Evolutionary conservation across 257 asterid species (phyloP).

Genomic region (Primulina eburnea): DNA sequence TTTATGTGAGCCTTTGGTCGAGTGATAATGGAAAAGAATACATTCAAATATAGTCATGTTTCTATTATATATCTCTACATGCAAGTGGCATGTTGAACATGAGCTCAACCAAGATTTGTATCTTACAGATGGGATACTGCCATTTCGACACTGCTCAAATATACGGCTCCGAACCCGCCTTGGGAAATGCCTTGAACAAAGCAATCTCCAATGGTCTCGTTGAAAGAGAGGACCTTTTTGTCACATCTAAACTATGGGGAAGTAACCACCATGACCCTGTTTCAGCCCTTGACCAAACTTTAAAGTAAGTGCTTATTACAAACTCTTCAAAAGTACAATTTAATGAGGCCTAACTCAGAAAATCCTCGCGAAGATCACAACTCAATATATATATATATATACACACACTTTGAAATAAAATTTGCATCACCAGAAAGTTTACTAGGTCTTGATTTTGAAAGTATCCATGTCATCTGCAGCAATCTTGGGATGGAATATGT

Average conservation of each 20-base stretch:
- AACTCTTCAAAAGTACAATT: no score
- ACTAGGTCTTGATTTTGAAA: background rate
- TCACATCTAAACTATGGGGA: conserved; percentile 80
- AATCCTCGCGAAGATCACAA: no score
- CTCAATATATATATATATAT: background rate
- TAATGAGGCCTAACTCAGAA: no score
- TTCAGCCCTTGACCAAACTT: conserved; percentile 60
- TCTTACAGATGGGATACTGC: conserved; percentile 64
- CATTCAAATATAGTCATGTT: background rate
- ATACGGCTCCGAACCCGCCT: conserved; percentile 73
- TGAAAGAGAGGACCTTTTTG: conserved; percentile 53
- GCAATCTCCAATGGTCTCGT: conserved; percentile 43
- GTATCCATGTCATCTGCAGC: conserved; percentile 29
- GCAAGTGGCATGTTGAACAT: background rate
- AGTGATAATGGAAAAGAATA: no score
- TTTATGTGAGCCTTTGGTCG: no score
- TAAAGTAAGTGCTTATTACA: conserved; percentile 40
- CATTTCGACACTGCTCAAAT: conserved; percentile 84
- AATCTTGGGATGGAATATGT: conserved; percentile 67
- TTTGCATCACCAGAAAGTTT: background rate
- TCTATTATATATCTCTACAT: background rate
- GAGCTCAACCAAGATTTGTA: background rate
- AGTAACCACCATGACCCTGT: conserved; percentile 79
- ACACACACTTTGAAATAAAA: background rate
- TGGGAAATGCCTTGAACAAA: conserved; percentile 59